Evolutionary conservation across 148 eudicot species (phyloP).

Genomic region (Mesembryanthemum crystallinum): DNA sequence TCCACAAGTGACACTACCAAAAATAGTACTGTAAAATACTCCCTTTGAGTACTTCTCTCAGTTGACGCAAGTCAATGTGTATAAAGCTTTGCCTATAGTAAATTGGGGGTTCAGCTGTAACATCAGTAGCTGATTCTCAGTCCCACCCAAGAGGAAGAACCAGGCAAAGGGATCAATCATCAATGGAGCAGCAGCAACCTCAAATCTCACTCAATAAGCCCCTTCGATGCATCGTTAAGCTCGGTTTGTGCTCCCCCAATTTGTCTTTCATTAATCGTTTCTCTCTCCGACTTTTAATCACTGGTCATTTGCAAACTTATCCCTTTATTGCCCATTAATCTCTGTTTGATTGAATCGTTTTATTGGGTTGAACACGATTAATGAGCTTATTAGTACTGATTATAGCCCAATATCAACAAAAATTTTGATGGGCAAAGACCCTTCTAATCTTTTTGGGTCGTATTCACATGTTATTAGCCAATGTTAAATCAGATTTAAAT

Average conservation of each 20-base stretch:
- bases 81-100: too few relatives aligned
- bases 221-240: constrained; percentile 74
- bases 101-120: too few relatives aligned
- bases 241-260: constrained; percentile 38
- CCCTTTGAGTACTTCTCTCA: too few relatives aligned
- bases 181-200: constrained; percentile 14
- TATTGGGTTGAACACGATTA: background rate
- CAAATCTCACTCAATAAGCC: constrained; percentile 30
- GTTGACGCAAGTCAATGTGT: too few relatives aligned
- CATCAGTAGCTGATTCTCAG: background rate
- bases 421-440: background rate
- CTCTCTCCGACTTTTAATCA: background rate
- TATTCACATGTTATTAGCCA: background rate
- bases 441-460: background rate
- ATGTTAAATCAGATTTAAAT: background rate
- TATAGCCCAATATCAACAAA: background rate
- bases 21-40: too few relatives aligned
- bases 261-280: background rate
- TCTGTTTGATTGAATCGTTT: background rate
- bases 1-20: too few relatives aligned
- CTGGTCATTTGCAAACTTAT: background rate
- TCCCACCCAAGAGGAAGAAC: background rate
- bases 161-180: constrained; percentile 7
- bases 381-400: constrained; percentile 8
- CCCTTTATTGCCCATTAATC: background rate